Percentiles rank a stretch among this genome's conserved stretches.
phyloP scores from a whole-genome alignment of 2,329 filamentous ascomycete genomes.

The Curvularia eragrostidis region DNA sequence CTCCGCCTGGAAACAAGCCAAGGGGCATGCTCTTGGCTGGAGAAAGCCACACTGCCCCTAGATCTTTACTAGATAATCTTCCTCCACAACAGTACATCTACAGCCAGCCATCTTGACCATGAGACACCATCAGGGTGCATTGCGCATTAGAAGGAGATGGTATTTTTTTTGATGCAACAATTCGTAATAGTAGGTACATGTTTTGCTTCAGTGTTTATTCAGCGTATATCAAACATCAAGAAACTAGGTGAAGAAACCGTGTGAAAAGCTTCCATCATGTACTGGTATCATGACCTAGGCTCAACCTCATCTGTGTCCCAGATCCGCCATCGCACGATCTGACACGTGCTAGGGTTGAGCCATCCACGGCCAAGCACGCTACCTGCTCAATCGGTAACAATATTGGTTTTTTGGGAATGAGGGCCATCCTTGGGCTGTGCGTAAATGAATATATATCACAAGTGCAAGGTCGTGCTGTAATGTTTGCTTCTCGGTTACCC shows the following conservation, averaged over 20 bases:
- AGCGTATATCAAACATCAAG: neutral
- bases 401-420: constrained; percentile 2
- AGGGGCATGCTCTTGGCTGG: constrained; percentile 10
- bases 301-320: constrained; percentile 3
- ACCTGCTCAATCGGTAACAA: constrained; percentile 7
- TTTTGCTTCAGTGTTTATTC: neutral
- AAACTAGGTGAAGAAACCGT: neutral
- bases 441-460: constrained; percentile 12
- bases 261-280: too few species aligned
- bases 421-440: constrained; percentile 8
- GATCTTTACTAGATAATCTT: neutral
- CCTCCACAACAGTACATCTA: neutral
- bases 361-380: constrained; percentile 21
- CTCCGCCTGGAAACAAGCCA: constrained; percentile 5
- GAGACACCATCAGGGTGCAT: neutral
- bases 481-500: constrained; percentile 8
- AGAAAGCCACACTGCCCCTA: constrained; percentile 7
- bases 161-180: neutral
- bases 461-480: constrained; percentile 1
- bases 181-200: neutral
- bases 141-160: neutral
- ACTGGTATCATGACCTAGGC: neutral
- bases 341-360: constrained; percentile 18
- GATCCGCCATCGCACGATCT: constrained; percentile 7
- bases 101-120: neutral